Evolutionary conservation across 768 basidiomycete genomes (phyloP).

Genomic region (Mycena indigotica): DNA sequence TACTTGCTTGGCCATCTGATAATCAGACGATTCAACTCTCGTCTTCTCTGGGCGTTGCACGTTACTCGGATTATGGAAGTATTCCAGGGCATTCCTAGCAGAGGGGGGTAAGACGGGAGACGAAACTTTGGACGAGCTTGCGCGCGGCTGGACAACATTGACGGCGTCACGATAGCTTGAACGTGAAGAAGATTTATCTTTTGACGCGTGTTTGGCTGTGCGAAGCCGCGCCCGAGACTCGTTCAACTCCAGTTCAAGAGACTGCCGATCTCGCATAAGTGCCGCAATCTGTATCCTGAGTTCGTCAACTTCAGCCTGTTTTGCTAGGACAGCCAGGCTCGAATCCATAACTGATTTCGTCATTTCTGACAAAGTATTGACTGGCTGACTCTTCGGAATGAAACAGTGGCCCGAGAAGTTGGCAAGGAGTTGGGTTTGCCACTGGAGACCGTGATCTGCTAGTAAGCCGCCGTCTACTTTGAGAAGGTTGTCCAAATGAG

Average conservation of each 20-base stretch:
- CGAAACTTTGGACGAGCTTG: not conserved
- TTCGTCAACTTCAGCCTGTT: constrained; percentile 43
- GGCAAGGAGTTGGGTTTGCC: constrained; percentile 66
- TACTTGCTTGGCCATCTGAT: constrained; percentile 11
- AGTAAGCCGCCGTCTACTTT: constrained; percentile 50
- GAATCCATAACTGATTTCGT: constrained; percentile 48
- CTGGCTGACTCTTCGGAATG: constrained; percentile 32
- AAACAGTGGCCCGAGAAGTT: constrained; percentile 64
- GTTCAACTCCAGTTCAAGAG: constrained; percentile 31
- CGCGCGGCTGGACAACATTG: not conserved
- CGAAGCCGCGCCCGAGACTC: constrained; percentile 15
- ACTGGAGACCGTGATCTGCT: constrained; percentile 48
- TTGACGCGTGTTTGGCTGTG: constrained; percentile 5
- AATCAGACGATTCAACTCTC: constrained; percentile 3
- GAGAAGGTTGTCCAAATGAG: constrained; percentile 49
- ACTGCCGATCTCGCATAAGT: constrained; percentile 26
- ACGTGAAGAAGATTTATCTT: not conserved
- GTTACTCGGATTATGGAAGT: constrained; percentile 18
- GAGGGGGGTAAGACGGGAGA: not conserved
- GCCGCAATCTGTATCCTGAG: constrained; percentile 35
- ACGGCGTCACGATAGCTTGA: not conserved
- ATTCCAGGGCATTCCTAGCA: constrained; percentile 16
- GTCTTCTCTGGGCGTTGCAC: constrained; percentile 8
- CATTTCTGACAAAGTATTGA: constrained; percentile 23
- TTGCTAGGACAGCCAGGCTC: constrained; percentile 48